A percentile compares a stretch with the other conserved stretches of the same genome.
Evolutionary conservation across 2,329 filamentous ascomycete genomes (phyloP).

Genomic region (Aspergillus sp.): DNA sequence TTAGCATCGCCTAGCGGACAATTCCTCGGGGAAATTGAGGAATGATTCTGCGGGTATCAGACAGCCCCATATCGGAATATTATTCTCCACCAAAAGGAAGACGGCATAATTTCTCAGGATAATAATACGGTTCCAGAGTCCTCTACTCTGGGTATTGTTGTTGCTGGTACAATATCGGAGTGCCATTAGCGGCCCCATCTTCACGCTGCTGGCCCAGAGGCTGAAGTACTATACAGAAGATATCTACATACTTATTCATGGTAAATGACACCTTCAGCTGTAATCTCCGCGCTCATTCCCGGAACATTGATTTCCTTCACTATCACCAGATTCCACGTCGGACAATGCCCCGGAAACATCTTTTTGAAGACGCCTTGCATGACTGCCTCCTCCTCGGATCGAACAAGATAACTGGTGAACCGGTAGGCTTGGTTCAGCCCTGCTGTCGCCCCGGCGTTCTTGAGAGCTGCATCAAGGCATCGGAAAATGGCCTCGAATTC

Average conservation of each 20-base stretch:
- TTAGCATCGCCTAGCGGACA: too few relatives aligned
- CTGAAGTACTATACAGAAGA: not conserved
- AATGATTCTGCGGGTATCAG: too few relatives aligned
- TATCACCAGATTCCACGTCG: slow-evolving; percentile 9
- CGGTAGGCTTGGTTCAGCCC: not conserved
- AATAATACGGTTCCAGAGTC: too few relatives aligned
- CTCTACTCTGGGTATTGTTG: too few relatives aligned
- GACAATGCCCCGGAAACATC: slow-evolving; percentile 5
- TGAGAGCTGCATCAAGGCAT: slow-evolving; percentile 14
- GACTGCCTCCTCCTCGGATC: not conserved
- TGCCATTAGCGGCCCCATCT: too few relatives aligned
- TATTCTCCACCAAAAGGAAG: too few relatives aligned
- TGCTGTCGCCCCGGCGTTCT: slow-evolving; percentile 6
- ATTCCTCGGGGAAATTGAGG: too few relatives aligned
- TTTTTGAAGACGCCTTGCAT: slow-evolving; percentile 3
- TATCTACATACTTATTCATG: not conserved
- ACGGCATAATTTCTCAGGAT: too few relatives aligned
- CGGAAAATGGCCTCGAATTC: slow-evolving; percentile 15
- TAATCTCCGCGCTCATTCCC: slow-evolving; percentile 11
- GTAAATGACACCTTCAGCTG: not conserved
- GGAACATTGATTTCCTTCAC: slow-evolving; percentile 7
- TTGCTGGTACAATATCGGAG: too few relatives aligned
- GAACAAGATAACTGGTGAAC: not conserved
- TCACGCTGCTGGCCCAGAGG: too few relatives aligned
- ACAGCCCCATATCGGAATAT: too few relatives aligned